phyloP scores from a whole-genome alignment of 2,329 filamentous ascomycete genomes.

The Paradendryphiella salina region DNA sequence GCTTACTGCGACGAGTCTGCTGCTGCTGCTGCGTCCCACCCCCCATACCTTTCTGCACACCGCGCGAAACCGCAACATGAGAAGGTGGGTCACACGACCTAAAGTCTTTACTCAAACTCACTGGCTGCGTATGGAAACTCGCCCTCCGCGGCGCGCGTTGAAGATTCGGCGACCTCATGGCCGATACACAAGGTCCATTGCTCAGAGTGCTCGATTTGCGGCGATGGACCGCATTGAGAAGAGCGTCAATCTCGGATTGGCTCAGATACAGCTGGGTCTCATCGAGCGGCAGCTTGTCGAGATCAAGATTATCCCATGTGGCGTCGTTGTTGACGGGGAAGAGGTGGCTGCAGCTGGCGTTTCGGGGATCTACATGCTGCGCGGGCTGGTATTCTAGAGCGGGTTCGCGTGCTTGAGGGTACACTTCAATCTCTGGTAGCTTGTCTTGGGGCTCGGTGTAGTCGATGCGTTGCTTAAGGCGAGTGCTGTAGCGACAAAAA shows the following conservation, averaged over 20 bases:
- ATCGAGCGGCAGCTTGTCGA: neutral
- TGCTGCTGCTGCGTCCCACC: neutral
- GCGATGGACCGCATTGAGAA: neutral
- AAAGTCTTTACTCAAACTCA: constrained; percentile 20
- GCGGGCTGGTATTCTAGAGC: neutral
- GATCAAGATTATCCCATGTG: neutral
- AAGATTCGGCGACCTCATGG: constrained; percentile 2
- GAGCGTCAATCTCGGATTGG: neutral
- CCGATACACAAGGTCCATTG: constrained; percentile 2
- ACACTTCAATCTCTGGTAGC: neutral
- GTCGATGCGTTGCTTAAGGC: constrained; percentile 20
- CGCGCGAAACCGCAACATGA: neutral
- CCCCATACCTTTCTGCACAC: neutral
- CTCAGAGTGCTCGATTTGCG: constrained; percentile 16
- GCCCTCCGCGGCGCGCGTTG: constrained; percentile 9
- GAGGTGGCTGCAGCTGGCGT: constrained; percentile 3
- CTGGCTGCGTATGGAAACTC: constrained; percentile 21
- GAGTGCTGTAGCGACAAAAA: constrained; percentile 6
- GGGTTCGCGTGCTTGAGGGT: neutral
- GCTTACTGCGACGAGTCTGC: neutral
- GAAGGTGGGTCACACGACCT: constrained; percentile 18
- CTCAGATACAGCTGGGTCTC: neutral
- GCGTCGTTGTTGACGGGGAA: constrained; percentile 1
- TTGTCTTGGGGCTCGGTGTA: constrained; percentile 9
- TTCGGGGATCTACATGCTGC: neutral